phyloP scores from a whole-genome alignment of 2,329 filamentous ascomycete genomes.

The Cucurbitaria berberidis region DNA sequence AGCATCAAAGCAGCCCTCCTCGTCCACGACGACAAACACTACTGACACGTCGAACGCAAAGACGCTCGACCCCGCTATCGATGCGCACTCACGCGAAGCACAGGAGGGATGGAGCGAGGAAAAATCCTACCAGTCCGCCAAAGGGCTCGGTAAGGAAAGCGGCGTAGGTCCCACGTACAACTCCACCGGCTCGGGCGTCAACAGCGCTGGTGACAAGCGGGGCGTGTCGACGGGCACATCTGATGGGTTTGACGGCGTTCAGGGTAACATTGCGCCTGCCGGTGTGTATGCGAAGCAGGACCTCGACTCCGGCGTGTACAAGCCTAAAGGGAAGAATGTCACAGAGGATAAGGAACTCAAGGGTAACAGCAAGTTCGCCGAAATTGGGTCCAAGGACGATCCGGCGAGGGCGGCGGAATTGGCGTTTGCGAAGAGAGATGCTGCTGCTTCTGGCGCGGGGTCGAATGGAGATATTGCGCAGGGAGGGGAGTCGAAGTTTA shows the following conservation, averaged over 20 bases:
- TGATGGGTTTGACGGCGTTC: slow-evolving; percentile 37
- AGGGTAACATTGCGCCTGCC: slow-evolving; percentile 43
- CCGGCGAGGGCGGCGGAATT: slow-evolving; percentile 58
- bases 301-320: slow-evolving; percentile 38
- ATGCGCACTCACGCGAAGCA: slow-evolving; percentile 55
- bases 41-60: slow-evolving; percentile 62
- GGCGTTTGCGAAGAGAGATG: slow-evolving; percentile 44
- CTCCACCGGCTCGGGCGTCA: slow-evolving; percentile 23
- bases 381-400: slow-evolving; percentile 63
- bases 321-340: slow-evolving; percentile 61
- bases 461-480: slow-evolving; percentile 17
- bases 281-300: slow-evolving; percentile 47
- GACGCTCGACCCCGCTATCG: slow-evolving; percentile 56
- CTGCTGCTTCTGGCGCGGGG: slow-evolving; percentile 41
- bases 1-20: slow-evolving; percentile 57
- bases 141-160: slow-evolving; percentile 44
- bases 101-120: slow-evolving; percentile 49
- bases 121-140: slow-evolving; percentile 50
- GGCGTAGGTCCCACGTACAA: slow-evolving; percentile 47
- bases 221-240: slow-evolving; percentile 34
- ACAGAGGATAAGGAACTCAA: slow-evolving; percentile 49
- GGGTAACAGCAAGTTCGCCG: slow-evolving; percentile 36
- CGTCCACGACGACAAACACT: slow-evolving; percentile 62
- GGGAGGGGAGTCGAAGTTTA: slow-evolving; percentile 31
- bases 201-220: slow-evolving; percentile 36